phyloP scores from a whole-genome alignment of 2,329 filamentous ascomycete species.

The Botryotinia calthae region DNA sequence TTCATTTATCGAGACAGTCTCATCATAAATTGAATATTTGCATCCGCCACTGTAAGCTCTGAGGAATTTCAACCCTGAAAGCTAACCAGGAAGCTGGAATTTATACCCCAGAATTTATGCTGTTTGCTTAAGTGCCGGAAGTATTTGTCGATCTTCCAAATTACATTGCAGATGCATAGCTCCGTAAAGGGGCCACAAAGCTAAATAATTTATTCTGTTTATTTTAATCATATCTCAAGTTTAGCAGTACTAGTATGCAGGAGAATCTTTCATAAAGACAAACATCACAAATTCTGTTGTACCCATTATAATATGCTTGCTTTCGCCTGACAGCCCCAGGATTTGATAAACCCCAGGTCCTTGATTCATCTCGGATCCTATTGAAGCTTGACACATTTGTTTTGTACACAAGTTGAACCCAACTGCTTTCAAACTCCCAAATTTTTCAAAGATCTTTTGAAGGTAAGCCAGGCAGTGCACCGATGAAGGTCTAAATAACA shows the following conservation, averaged over 20 bases:
- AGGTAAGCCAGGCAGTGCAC: conserved; percentile 16
- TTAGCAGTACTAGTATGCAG: background rate
- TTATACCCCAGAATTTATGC: background rate
- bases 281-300: conserved; percentile 26
- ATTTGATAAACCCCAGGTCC: conserved; percentile 23
- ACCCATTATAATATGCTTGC: conserved; percentile 30
- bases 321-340: conserved; percentile 24
- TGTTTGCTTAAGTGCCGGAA: conserved; percentile 12
- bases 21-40: conserved; percentile 26
- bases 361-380: conserved; percentile 21
- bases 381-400: conserved; percentile 24
- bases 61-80: background rate
- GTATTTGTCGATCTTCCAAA: conserved; percentile 3
- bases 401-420: conserved; percentile 19
- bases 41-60: conserved; percentile 23
- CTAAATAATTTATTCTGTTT: background rate
- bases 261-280: conserved; percentile 20
- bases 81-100: conserved; percentile 14
- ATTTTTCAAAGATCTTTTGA: background rate
- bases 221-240: conserved; percentile 14
- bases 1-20: conserved; percentile 32
- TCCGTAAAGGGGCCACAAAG: background rate
- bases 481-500: conserved; percentile 1
- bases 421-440: conserved; percentile 11
- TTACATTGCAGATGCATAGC: background rate